Evolutionary conservation across 129 eudicot species (phyloP), one percentile per base, ranked within the genome.

Genomic region (Chrysanthemum lavandulifolium): DNA sequence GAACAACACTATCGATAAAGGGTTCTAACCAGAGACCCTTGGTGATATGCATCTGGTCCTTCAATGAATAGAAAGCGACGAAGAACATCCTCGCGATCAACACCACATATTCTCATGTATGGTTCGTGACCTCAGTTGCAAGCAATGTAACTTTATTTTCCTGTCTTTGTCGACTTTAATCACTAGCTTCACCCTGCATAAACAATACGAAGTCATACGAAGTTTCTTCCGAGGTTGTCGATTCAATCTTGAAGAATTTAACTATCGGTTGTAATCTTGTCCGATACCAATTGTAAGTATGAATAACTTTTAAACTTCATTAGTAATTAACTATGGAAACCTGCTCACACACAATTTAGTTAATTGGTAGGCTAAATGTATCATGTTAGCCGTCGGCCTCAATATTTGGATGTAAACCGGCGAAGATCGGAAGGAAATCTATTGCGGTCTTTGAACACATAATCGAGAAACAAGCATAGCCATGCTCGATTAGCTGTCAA

Each of bases 81-180:
- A 73, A 80, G 87, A 82, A 95, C 99, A 80, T 90, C 99, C 79
- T 88, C 84, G 36, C 90, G 82, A 8, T 81, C 84, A 21, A 86
- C 78, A 7, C 87, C 96, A 80, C 88, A 84, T 13, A 82, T 64
- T 16, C 79, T 83, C 94, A 95, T 68, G 82, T 90, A 95, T 55
- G 99, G 99, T 80, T 91, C 96, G 97, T 97, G 27, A 96, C 89
- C 81, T 95, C 74, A 52, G 99, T 68, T 95, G 99, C 48, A 95
- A 79, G 67, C 99, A 91, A 75, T 97, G 88, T 76, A 90, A 95
- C 84, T 88, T 88, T 51, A 95, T 76, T 71, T 76, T 90, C 82
- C 55, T 82, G 65, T 88, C 78, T 77, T 83, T 90, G 86, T 90
- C 99, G 58, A 85, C 91, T 23, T 74, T 75, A 58, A 95, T 95